Percentiles rank a stretch among this genome's conserved stretches.
Evolutionary conservation across 441 rosid species (phyloP).

Genomic region (Gossypium schwendimanii): DNA sequence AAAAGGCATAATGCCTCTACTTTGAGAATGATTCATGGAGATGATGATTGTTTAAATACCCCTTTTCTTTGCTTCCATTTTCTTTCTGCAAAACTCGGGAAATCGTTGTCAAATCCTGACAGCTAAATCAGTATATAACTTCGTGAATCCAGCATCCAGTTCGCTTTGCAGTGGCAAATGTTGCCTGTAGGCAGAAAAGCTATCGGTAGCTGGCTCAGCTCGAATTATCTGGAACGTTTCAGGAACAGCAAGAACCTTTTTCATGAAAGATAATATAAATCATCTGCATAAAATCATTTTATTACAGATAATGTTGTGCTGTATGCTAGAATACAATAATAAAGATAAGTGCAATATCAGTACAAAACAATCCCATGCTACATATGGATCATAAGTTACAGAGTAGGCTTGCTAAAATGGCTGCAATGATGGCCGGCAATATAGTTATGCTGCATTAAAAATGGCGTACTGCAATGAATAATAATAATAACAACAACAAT

Average conservation of each 20-base stretch:
- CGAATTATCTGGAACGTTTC: not conserved
- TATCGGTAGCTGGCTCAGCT: too few relatives aligned
- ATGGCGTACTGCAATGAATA: not conserved
- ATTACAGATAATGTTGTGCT: not conserved
- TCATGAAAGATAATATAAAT: not conserved
- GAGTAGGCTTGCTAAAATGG: too few relatives aligned
- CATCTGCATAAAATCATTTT: not conserved
- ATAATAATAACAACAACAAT: not conserved
- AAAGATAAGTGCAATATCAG: not conserved
- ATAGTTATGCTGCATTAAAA: not conserved
- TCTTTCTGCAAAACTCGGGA: not conserved
- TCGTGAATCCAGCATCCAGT: too few relatives aligned
- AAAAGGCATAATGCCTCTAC: not conserved
- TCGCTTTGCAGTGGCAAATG: too few relatives aligned
- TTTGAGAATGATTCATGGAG: not conserved
- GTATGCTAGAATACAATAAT: not conserved
- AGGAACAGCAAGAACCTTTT: not conserved
- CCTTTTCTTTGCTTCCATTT: not conserved
- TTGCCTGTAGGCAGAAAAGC: too few relatives aligned
- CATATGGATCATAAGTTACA: not conserved
- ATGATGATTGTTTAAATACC: not conserved
- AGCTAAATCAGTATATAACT: too few relatives aligned
- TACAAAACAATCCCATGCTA: not conserved
- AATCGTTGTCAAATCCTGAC: not conserved
- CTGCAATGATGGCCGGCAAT: too few relatives aligned